Conservation (phyloP, 257 asterid species). For the Solanum medicagineum region DNA sequence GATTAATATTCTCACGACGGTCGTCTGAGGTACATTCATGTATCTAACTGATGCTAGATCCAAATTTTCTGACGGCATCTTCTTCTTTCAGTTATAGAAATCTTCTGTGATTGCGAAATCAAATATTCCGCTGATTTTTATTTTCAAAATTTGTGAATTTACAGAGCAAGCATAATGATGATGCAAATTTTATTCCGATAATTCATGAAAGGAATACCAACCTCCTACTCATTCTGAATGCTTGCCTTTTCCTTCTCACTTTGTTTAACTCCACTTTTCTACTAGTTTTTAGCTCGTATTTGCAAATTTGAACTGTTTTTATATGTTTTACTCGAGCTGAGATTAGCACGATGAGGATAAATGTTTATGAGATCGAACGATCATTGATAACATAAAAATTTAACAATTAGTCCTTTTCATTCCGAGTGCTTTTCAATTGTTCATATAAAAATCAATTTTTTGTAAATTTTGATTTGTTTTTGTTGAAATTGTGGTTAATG, state of each 20-base stretch:
- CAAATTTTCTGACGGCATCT: constrained; percentile 40
- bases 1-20: constrained; percentile 76
- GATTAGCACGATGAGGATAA: constrained; percentile 36
- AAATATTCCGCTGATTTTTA: neutral
- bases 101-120: neutral
- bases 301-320: neutral
- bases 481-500: neutral
- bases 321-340: too few species aligned
- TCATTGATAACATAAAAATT: constrained; percentile 17
- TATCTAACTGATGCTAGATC: constrained; percentile 44
- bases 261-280: too few species aligned
- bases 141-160: neutral
- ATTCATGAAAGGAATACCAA: constrained; percentile 41
- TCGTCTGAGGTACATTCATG: constrained; percentile 51
- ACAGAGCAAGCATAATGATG: constrained; percentile 37
- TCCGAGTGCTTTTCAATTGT: constrained; percentile 37
- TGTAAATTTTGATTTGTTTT: neutral
- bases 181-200: constrained; percentile 29
- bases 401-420: constrained; percentile 52
- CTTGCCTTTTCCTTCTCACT: neutral
- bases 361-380: constrained; percentile 24
- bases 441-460: neutral
- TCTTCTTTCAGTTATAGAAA: neutral
- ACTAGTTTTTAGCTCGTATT: too few species aligned
- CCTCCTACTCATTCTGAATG: constrained; percentile 98